Evolutionary conservation across 2,329 filamentous ascomycete species (phyloP), one percentile per base, ranked within the genome.

Genomic region (Penicillium sp.): DNA sequence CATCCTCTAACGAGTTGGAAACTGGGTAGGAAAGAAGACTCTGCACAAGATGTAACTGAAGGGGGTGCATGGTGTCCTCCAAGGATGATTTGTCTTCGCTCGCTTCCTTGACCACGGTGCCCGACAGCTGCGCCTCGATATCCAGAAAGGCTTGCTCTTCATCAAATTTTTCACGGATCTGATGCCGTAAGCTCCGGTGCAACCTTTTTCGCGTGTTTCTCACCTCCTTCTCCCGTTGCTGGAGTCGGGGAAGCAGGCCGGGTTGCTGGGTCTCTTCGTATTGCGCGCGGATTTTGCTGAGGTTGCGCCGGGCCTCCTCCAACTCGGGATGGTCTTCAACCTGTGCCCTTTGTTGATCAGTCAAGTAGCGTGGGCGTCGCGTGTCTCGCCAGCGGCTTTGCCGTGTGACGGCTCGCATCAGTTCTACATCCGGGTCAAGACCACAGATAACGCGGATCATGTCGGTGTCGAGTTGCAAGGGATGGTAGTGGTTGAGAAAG

Each of bases 401-500:
- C 35, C 52, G 52, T 15, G 53, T 57, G 33, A 62, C 52, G 11
- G 54, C 57, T 29, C 54, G 54, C 54, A 61, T 63, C 31, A 62
- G 23, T 52, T 55, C 51, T 15, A 54, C 35, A 40, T 49, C 46
- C 25, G 31, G 46, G 31, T 57, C 57, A 29, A 53, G 25, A n/a
- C 46, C 26, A 20, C 26, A 40, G 27, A 61, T 59, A 44, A 59
- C 29, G 18, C 46, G 45, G 20, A 55, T 55, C 53, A 59, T 35
- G 14, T 60, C 55, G 3, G 56, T 61, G 45, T 59, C 55, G 40
- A 60, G 18, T 25, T 57, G 51, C 31, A 55, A 26, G 27, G 60
- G 49, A 56, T 54, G 56, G 49, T 65, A 61, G 47, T 62, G 55
- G 33, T 65, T 49, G 4, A 65, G 42, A 54, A 65, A 65, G 25